Conservation (phyloP, 805 yeast species). For the Metschnikowia hibisci region DNA sequence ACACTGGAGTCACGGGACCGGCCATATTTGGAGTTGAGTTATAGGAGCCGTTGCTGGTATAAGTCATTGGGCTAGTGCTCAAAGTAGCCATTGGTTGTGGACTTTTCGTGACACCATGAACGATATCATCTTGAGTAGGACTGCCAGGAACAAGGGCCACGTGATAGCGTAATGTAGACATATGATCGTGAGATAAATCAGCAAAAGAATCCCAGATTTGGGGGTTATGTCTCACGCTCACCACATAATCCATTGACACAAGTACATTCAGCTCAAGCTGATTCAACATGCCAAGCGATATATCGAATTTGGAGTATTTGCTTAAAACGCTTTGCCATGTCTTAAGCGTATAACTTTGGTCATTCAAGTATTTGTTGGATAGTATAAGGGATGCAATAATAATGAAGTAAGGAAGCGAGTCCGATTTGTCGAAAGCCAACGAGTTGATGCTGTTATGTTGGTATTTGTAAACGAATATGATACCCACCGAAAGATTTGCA, state of each 20-base stretch:
- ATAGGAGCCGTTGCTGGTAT: conserved; percentile 6
- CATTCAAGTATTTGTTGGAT: conserved; percentile 43
- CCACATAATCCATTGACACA: conserved; percentile 12
- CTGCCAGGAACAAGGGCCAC: conserved; percentile 1
- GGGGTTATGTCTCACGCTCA: conserved; percentile 11
- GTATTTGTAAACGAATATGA: conserved; percentile 15
- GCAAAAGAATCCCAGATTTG: conserved; percentile 12
- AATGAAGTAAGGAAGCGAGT: conserved; percentile 14
- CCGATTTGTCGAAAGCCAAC: conserved; percentile 10
- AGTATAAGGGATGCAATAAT: conserved; percentile 17
- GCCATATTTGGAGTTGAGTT: conserved; percentile 8
- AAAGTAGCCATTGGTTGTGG: conserved; percentile 12
- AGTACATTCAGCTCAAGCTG: conserved; percentile 19
- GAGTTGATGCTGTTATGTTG: conserved; percentile 12
- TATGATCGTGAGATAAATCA: conserved; percentile 3
- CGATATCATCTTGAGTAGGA: background rate
- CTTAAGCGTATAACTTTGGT: conserved; percentile 47
- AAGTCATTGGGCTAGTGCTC: conserved; percentile 11
- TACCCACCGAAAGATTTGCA: conserved; percentile 16
- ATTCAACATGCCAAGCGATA: conserved; percentile 15
- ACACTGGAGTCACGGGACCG: conserved; percentile 12
- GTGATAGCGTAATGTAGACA: conserved; percentile 7
- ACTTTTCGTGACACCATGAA: background rate
- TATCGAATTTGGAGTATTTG: conserved; percentile 11
- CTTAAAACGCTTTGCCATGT: conserved; percentile 40